Conservation (phyloP, 768 basidiomycete species). For the Lactarius hengduanensis region DNA sequence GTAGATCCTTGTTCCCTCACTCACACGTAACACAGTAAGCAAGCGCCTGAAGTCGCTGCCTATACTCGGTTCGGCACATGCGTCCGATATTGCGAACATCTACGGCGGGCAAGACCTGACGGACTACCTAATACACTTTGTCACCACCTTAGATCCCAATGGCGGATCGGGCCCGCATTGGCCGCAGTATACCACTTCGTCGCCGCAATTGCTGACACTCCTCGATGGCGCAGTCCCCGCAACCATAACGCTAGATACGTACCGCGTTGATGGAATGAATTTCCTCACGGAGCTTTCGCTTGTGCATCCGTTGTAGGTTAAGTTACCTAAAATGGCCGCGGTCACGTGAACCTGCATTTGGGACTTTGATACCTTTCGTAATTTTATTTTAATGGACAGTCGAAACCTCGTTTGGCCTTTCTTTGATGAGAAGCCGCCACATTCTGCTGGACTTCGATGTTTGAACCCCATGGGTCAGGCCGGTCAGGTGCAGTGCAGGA, state of each 20-base stretch:
- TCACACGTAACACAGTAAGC: constrained; percentile 33
- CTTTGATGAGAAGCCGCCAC: neutral
- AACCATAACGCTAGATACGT: constrained; percentile 29
- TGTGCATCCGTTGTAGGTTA: neutral
- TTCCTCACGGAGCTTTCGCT: constrained; percentile 14
- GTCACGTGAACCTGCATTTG: neutral
- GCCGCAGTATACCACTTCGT: constrained; percentile 20
- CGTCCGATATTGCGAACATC: constrained; percentile 20
- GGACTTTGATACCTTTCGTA: neutral
- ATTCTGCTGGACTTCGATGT: neutral
- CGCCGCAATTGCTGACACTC: constrained; percentile 24
- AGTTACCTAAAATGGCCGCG: neutral
- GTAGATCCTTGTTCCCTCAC: neutral
- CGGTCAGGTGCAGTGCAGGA: neutral
- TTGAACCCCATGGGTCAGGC: neutral
- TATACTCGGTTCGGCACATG: constrained; percentile 32
- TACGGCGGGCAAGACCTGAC: constrained; percentile 21
- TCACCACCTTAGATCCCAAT: constrained; percentile 34
- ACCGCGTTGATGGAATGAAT: constrained; percentile 16
- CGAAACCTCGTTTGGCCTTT: neutral
- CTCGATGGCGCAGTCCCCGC: constrained; percentile 10
- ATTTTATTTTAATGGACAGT: neutral
- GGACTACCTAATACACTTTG: constrained; percentile 31
- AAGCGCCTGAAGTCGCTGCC: constrained; percentile 36
- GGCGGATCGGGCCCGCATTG: constrained; percentile 18